Evolutionary conservation across 2,329 filamentous ascomycete genomes (phyloP).

Genomic region (Penicillium fuscoglaucum): DNA sequence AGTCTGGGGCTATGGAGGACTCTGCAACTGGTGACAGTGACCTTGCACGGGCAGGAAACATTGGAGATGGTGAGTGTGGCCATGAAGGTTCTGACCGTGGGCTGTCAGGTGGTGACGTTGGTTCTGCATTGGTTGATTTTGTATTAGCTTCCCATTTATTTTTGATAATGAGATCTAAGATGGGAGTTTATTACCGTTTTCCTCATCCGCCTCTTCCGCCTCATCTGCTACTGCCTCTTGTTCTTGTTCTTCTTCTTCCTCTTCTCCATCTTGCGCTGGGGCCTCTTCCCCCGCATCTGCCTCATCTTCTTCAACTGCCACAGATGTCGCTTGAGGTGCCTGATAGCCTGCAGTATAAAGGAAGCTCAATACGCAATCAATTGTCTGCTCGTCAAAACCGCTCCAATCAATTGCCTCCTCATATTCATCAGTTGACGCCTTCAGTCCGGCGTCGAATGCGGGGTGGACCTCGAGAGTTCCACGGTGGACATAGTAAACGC

Average conservation of each 20-base stretch:
- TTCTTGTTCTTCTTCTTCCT: background rate
- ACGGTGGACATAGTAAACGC: constrained; percentile 3
- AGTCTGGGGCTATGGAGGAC: background rate
- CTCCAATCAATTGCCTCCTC: constrained; percentile 3
- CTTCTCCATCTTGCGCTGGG: background rate
- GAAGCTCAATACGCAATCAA: constrained; percentile 5
- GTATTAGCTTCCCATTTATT: background rate
- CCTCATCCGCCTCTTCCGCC: background rate
- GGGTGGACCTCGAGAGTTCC: constrained; percentile 1
- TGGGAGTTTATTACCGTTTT: background rate
- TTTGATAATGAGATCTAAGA: background rate
- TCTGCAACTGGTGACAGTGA: background rate
- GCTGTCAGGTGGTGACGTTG: background rate
- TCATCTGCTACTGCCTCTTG: background rate
- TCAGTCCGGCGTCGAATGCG: background rate
- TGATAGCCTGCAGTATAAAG: constrained; percentile 2
- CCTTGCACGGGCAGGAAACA: background rate
- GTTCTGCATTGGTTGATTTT: background rate
- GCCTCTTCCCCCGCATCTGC: constrained; percentile 3
- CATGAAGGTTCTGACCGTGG: background rate
- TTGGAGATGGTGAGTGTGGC: background rate
- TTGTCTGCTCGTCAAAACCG: constrained; percentile 1
- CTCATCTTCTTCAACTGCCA: background rate
- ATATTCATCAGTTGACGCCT: background rate
- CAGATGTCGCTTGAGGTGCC: background rate